Conservation (phyloP, 495 filamentous ascomycete species). For the Staphylotrichum tortipilum region DNA sequence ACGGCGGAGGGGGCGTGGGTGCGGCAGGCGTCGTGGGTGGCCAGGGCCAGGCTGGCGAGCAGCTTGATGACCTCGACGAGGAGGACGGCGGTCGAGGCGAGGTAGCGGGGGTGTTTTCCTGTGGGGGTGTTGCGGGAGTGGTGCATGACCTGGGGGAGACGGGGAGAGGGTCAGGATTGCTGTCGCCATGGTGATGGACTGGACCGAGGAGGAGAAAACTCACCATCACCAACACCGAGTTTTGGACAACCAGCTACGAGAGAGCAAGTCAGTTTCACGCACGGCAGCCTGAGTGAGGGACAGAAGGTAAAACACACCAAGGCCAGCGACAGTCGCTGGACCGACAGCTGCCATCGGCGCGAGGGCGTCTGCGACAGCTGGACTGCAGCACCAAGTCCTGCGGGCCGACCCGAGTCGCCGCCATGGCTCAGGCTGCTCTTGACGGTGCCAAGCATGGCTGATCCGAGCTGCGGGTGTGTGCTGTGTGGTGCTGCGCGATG, state of each 20-base stretch:
- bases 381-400: not conserved
- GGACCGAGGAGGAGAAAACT: no score
- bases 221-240: constrained; percentile 49
- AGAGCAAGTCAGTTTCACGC: constrained; percentile 1
- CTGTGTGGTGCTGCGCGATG: no score
- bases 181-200: not conserved
- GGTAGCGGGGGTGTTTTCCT: constrained; percentile 56
- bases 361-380: not conserved
- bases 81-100: constrained; percentile 66
- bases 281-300: not conserved
- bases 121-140: constrained; percentile 61
- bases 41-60: constrained; percentile 50
- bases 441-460: constrained; percentile 9
- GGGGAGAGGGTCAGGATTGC: not conserved
- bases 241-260: constrained; percentile 46
- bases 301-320: constrained; percentile 3
- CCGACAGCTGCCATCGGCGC: constrained; percentile 6
- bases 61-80: constrained; percentile 66
- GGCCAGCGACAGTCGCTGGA: constrained; percentile 8
- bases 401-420: constrained; percentile 3
- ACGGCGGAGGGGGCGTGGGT: constrained; percentile 51
- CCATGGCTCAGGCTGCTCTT: no score
- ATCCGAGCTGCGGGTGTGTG: not conserved
- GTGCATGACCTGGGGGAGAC: constrained; percentile 46
- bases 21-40: constrained; percentile 29